These are phyloP conservation scores for Coemansia sp. DNA, from an alignment of 192 early-diverging fungal species.

Conservation along the genomic window DNA sequence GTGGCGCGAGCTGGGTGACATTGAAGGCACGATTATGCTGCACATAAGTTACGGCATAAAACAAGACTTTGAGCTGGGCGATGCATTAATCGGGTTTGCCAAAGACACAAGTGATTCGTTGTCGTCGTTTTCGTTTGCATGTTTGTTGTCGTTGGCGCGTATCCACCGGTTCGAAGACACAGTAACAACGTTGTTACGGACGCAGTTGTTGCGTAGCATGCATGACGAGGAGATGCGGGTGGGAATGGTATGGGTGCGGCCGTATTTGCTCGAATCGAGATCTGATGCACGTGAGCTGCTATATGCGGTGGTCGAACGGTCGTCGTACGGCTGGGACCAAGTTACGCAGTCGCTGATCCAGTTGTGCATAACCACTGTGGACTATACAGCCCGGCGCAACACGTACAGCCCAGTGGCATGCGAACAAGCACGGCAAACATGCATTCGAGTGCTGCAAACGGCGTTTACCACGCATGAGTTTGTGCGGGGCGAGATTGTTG, in stretches of 20 bases:
- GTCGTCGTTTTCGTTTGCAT: constrained; percentile 66
- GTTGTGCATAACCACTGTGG: constrained; percentile 32
- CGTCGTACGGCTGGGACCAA: constrained; percentile 53
- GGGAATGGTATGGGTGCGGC: constrained; percentile 14
- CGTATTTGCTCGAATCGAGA: constrained; percentile 10
- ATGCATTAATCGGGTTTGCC: constrained; percentile 45
- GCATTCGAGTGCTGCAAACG: constrained; percentile 20
- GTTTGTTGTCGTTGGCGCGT: constrained; percentile 65
- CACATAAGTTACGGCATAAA: constrained; percentile 71
- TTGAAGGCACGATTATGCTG: constrained; percentile 69
- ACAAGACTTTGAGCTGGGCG: constrained; percentile 65
- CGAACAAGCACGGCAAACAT: constrained; percentile 12
- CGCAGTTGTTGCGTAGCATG: constrained; percentile 21
- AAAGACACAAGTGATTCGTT: constrained; percentile 55
- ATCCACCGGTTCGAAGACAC: constrained; percentile 70
- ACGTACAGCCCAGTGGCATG: constrained; percentile 21
- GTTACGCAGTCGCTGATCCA: constrained; percentile 46
- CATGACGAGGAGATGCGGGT: constrained; percentile 22
- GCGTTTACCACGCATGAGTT: constrained; percentile 61
- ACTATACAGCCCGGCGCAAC: constrained; percentile 19
- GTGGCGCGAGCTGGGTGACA: constrained; percentile 53
- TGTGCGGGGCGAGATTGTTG: constrained; percentile 68
- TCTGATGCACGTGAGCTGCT: constrained; percentile 15
- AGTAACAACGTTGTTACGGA: constrained; percentile 42
- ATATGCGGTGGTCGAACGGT: constrained; percentile 18